Evolutionary conservation across 345 rosid species (phyloP).

Genomic region (Ceriops decandra): DNA sequence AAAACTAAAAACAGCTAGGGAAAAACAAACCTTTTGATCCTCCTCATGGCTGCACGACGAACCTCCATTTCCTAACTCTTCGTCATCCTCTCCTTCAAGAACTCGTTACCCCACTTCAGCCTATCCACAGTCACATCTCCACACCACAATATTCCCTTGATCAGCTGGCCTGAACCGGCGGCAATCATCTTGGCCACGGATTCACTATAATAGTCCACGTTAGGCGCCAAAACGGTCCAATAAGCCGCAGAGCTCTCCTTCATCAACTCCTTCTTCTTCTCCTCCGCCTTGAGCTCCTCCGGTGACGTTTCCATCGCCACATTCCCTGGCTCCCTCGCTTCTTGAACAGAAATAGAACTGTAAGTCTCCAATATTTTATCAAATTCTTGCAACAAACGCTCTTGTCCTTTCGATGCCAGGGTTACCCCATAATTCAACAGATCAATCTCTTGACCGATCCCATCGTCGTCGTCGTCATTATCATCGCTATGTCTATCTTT

Average conservation of each 20-base stretch:
- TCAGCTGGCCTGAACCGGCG: slow-evolving; percentile 79
- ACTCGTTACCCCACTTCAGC: slow-evolving; percentile 68
- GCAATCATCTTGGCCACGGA: slow-evolving; percentile 67
- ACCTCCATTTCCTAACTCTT: slow-evolving; percentile 42
- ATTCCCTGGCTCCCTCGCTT: slow-evolving; percentile 10
- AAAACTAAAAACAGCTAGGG: not conserved
- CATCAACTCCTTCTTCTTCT: slow-evolving; percentile 33
- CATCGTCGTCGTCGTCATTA: not conserved
- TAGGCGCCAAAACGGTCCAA: slow-evolving; percentile 98
- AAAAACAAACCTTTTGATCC: slow-evolving; percentile 63
- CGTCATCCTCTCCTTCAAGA: slow-evolving; percentile 53
- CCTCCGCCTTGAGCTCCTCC: slow-evolving; percentile 18
- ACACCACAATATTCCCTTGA: slow-evolving; percentile 88
- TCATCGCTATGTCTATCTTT: not conserved
- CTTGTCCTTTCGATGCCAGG: slow-evolving; percentile 32
- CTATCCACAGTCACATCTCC: slow-evolving; percentile 90
- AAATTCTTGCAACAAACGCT: slow-evolving; percentile 17
- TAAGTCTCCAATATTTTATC: slow-evolving; percentile 21
- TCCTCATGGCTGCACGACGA: slow-evolving; percentile 56
- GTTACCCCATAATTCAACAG: slow-evolving; percentile 29
- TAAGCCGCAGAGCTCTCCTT: slow-evolving; percentile 67
- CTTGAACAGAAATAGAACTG: slow-evolving; percentile 21
- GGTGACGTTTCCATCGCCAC: slow-evolving; percentile 24
- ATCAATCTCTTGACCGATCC: slow-evolving; percentile 6
- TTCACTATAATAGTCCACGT: slow-evolving; percentile 79